phyloP scores from a whole-genome alignment of 495 filamentous ascomycete species.

The Amorphotheca resinae region DNA sequence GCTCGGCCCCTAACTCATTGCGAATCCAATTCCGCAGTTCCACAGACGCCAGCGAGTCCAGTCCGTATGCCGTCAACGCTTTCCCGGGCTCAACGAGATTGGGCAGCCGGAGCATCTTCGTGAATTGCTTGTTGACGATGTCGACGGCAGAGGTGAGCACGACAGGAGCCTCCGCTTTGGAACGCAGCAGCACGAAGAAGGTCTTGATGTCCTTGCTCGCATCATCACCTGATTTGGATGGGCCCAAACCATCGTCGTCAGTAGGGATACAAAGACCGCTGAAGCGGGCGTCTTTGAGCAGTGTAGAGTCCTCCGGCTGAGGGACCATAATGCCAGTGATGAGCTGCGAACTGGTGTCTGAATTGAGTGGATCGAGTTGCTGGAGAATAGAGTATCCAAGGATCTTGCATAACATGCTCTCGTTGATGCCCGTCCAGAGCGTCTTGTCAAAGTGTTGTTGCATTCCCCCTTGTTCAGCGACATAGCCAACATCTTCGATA shows the following conservation, averaged over 20 bases:
- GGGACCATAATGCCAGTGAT: background rate
- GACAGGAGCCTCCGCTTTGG: background rate
- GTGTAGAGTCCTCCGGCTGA: background rate
- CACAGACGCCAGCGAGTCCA: conserved; percentile 36
- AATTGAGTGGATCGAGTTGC: background rate
- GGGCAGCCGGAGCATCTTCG: conserved; percentile 23
- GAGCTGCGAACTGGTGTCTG: background rate
- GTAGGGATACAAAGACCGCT: no score
- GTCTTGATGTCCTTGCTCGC: background rate
- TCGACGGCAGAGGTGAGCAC: background rate
- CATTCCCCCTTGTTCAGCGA: conserved; percentile 1
- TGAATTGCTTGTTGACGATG: conserved; percentile 16
- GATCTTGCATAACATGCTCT: background rate
- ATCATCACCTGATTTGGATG: background rate
- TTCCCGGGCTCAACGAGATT: conserved; percentile 27
- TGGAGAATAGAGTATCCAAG: background rate
- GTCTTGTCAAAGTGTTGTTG: background rate
- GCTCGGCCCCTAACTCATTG: conserved; percentile 27
- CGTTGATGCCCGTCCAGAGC: background rate
- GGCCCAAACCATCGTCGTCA: no score
- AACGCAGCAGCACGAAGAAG: background rate
- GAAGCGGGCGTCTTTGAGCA: background rate
- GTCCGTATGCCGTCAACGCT: conserved; percentile 25
- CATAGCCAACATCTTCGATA: conserved; percentile 24
- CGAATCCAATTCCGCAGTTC: conserved; percentile 36